A percentile compares a stretch with the other conserved stretches of the same genome.
Evolutionary conservation across 1,284 basidiomycete genomes (phyloP).

Genomic region (Amylostereum areolatum): DNA sequence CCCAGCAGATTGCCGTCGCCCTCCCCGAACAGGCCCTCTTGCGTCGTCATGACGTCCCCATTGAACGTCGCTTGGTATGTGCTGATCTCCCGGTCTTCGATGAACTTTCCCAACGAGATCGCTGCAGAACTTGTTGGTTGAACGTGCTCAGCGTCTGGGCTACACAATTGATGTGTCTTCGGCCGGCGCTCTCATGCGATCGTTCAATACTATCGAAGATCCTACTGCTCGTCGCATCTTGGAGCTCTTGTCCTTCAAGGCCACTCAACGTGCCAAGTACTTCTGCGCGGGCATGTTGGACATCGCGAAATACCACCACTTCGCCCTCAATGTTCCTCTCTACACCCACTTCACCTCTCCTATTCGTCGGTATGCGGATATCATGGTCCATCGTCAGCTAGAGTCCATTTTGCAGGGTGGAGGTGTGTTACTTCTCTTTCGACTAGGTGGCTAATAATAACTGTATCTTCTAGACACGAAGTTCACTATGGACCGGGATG

Average conservation of each 20-base stretch:
- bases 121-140: constrained; percentile 62
- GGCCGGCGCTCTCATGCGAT: constrained; percentile 79
- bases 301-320: constrained; percentile 96
- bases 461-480: constrained; percentile 59
- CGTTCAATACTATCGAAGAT: constrained; percentile 71
- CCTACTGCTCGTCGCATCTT: constrained; percentile 69
- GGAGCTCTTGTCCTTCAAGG: constrained; percentile 80
- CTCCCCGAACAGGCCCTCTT: constrained; percentile 94
- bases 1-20: constrained; percentile 89
- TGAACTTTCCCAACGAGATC: constrained; percentile 6
- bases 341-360: constrained; percentile 98
- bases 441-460: constrained; percentile 5
- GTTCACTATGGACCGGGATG: constrained; percentile 95
- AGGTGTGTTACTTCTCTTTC: constrained; percentile 35
- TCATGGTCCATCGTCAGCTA: constrained; percentile 95
- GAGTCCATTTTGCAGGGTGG: constrained; percentile 80
- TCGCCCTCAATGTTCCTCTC: constrained; percentile 84
- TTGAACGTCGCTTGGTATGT: constrained; percentile 82
- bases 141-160: constrained; percentile 80
- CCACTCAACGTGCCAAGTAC: constrained; percentile 91
- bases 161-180: constrained; percentile 79
- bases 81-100: neutral
- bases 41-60: constrained; percentile 88
- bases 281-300: constrained; percentile 99
- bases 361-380: constrained; percentile 90